phyloP scores from a whole-genome alignment of 257 asterid genomes.

The Cinchona pubescens region DNA sequence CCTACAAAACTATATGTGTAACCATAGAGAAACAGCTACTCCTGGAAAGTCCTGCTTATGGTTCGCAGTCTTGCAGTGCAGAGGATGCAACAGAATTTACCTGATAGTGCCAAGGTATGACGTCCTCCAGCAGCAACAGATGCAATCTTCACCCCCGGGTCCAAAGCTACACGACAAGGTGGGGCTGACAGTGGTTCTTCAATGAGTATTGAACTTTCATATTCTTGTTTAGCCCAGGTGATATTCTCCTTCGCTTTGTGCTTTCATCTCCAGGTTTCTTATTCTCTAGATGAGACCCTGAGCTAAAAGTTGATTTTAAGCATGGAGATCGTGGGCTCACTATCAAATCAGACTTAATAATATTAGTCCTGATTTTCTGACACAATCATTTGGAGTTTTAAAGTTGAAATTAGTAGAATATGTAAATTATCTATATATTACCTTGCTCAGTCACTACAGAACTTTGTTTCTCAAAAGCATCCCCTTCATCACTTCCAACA shows the following conservation, averaged over 20 bases:
- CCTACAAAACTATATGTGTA: conserved; percentile 57
- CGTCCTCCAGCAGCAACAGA: conserved; percentile 88
- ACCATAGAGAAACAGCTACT: conserved; percentile 37
- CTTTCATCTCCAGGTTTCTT: conserved; percentile 48
- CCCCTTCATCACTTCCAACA: conserved; percentile 37
- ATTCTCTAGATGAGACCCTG: conserved; percentile 37
- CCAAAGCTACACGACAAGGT: conserved; percentile 61
- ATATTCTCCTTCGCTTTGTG: conserved; percentile 50
- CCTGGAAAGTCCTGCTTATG: conserved; percentile 13
- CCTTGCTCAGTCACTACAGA: conserved; percentile 49
- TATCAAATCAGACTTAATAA: conserved; percentile 17
- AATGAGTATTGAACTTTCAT: conserved; percentile 36
- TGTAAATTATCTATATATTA: conserved; percentile 14
- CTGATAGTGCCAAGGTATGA: conserved; percentile 68
- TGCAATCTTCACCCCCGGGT: conserved; percentile 63
- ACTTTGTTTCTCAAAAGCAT: conserved; percentile 35
- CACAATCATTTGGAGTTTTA: background rate
- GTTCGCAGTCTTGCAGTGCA: conserved; percentile 4
- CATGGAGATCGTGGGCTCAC: conserved; percentile 43
- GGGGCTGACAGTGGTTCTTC: conserved; percentile 71
- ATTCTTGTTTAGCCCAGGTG: conserved; percentile 43
- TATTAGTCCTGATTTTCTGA: conserved; percentile 19
- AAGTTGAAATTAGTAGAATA: background rate
- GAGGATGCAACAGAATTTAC: conserved; percentile 32
- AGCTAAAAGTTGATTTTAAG: conserved; percentile 30